phyloP scores from a whole-genome alignment of 768 basidiomycete species.

The Lactarius akahatsu region DNA sequence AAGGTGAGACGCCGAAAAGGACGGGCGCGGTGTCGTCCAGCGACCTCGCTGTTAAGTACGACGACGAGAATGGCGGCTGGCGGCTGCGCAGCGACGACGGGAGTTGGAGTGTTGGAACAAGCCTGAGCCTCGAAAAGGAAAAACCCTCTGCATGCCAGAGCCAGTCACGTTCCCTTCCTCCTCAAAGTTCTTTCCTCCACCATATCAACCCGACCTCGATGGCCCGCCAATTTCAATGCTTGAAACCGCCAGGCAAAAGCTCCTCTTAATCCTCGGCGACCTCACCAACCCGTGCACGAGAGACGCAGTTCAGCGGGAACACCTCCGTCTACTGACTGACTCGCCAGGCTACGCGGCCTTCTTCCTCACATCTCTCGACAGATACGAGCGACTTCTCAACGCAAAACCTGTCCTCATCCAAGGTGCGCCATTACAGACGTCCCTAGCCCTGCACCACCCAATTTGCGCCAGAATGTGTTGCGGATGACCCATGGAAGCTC shows the following conservation, averaged over 20 bases:
- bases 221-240: constrained; percentile 16
- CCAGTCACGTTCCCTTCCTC: constrained; percentile 3
- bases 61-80: constrained; percentile 26
- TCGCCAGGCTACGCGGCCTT: constrained; percentile 27
- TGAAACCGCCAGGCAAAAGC: not conserved
- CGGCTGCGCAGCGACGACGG: constrained; percentile 15
- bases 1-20: constrained; percentile 27
- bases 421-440: constrained; percentile 25
- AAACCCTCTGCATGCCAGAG: not conserved
- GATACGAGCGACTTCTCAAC: constrained; percentile 19
- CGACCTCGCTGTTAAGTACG: constrained; percentile 30
- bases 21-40: constrained; percentile 33
- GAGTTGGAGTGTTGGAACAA: constrained; percentile 1
- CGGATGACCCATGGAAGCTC: constrained; percentile 65
- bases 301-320: constrained; percentile 9
- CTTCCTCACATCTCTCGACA: constrained; percentile 22
- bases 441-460: not conserved
- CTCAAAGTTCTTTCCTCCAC: constrained; percentile 22
- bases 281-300: not conserved
- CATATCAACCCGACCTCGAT: constrained; percentile 9
- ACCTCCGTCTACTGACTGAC: constrained; percentile 20
- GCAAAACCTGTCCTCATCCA: constrained; percentile 36
- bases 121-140: constrained; percentile 17
- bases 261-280: not conserved
- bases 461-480: constrained; percentile 46